Evolutionary conservation across 306 rosid genomes (phyloP).

Genomic region (Begonia loranthoides): DNA sequence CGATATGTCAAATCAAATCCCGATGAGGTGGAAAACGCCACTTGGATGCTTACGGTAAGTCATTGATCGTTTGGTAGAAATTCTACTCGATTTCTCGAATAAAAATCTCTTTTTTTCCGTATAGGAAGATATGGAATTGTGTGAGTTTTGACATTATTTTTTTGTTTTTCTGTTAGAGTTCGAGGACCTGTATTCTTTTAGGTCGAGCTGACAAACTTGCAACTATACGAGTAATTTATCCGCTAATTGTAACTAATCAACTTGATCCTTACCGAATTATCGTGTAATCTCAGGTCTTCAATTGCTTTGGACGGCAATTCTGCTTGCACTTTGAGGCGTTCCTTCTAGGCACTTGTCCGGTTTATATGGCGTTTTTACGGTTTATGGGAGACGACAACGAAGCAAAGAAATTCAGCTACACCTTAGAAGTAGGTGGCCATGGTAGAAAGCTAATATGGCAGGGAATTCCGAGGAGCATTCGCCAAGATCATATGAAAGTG

Average conservation of each 20-base stretch:
- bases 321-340: conserved; percentile 98
- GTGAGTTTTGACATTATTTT: too few relatives aligned
- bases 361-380: conserved; percentile 83
- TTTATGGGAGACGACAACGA: conserved; percentile 88
- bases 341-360: conserved; percentile 67
- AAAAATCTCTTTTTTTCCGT: neutral
- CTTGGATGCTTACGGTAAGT: conserved; percentile 95
- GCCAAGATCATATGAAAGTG: conserved; percentile 70
- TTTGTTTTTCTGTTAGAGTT: too few relatives aligned
- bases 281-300: conserved; percentile 42
- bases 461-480: conserved; percentile 88
- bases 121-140: too few relatives aligned
- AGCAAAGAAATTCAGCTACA: conserved; percentile 73
- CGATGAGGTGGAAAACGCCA: conserved; percentile 85
- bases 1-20: conserved; percentile 88
- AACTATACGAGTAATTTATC: too few relatives aligned
- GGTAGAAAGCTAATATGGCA: conserved; percentile 92
- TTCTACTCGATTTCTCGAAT: neutral
- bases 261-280: too few relatives aligned
- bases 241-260: too few relatives aligned
- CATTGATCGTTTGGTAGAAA: neutral
- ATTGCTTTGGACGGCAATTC: conserved; percentile 75
- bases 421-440: conserved; percentile 82
- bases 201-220: too few relatives aligned
- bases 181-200: too few relatives aligned